phyloP scores from a whole-genome alignment of 176 grass and related monocot species.

The Oryza officinalis region DNA sequence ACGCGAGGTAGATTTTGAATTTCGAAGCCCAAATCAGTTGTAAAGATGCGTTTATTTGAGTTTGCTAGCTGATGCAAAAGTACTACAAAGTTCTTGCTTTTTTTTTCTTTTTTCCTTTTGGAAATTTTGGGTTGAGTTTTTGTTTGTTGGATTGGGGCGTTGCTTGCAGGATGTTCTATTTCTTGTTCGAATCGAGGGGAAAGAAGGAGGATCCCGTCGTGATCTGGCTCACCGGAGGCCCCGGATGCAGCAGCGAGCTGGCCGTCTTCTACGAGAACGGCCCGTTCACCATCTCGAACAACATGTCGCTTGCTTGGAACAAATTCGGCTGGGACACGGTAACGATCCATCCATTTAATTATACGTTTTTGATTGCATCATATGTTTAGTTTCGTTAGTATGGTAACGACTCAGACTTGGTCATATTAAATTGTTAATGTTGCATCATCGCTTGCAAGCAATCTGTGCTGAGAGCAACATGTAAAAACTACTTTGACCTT shows the following conservation, averaged over 20 bases:
- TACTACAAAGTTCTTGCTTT: not conserved
- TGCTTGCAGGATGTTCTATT: slow-evolving; percentile 86
- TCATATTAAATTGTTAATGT: not conserved
- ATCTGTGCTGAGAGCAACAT: not conserved
- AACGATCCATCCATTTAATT: not conserved
- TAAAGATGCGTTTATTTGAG: not conserved
- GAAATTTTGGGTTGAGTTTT: not conserved
- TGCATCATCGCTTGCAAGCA: not conserved
- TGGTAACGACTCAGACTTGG: not conserved
- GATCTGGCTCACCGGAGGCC: slow-evolving; percentile 96
- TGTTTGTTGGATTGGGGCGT: not conserved
- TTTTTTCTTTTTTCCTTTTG: not conserved
- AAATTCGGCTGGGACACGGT: slow-evolving; percentile 93
- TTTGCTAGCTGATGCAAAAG: not conserved
- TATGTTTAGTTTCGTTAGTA: not conserved
- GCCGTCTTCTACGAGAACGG: slow-evolving; percentile 99
- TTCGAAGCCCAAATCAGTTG: not conserved
- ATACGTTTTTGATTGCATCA: not conserved
- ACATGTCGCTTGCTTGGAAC: slow-evolving; percentile 88
- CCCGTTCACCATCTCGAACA: slow-evolving; percentile 67
- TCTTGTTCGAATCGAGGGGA: slow-evolving; percentile 93
- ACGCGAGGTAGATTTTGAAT: slow-evolving; percentile 53
- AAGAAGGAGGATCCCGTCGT: slow-evolving; percentile 81
- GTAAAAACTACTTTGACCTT: not conserved
- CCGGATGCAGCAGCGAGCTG: slow-evolving; percentile 95